phyloP scores from a whole-genome alignment of 176 grass and related monocot species.

The Raddia distichophylla region DNA sequence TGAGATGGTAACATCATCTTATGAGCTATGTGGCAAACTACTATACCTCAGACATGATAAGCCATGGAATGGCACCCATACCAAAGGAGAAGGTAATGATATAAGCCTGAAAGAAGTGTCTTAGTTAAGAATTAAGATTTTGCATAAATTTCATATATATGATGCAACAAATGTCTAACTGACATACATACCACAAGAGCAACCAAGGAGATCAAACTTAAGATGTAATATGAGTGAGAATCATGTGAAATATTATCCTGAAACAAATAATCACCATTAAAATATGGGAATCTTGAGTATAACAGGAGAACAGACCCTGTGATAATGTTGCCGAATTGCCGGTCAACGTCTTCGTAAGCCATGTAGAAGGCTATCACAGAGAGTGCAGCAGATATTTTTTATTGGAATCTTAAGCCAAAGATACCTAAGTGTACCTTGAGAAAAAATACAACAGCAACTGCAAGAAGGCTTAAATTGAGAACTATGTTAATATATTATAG shows the following conservation, averaged over 20 bases:
- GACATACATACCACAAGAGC: slow-evolving; percentile 75
- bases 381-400: background rate
- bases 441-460: slow-evolving; percentile 85
- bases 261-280: slow-evolving; percentile 24
- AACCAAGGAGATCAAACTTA: slow-evolving; percentile 82
- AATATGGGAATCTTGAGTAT: slow-evolving; percentile 3
- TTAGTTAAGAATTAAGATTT: slow-evolving; percentile 2
- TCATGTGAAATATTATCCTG: slow-evolving; percentile 64
- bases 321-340: background rate
- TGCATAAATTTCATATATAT: background rate
- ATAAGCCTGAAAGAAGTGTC: slow-evolving; percentile 60
- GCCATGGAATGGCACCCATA: slow-evolving; percentile 94
- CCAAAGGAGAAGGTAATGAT: slow-evolving; percentile 82
- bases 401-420: background rate
- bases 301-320: background rate
- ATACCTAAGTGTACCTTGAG: slow-evolving; percentile 61
- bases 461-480: slow-evolving; percentile 62
- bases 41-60: slow-evolving; percentile 97
- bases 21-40: slow-evolving; percentile 1
- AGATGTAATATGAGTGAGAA: slow-evolving; percentile 56
- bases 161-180: background rate
- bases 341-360: background rate
- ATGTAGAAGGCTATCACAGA: background rate
- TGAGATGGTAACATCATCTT: slow-evolving; percentile 33
- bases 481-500: background rate